phyloP scores from a whole-genome alignment of 2,329 filamentous ascomycete species.

The Lecanicillium sp. region DNA sequence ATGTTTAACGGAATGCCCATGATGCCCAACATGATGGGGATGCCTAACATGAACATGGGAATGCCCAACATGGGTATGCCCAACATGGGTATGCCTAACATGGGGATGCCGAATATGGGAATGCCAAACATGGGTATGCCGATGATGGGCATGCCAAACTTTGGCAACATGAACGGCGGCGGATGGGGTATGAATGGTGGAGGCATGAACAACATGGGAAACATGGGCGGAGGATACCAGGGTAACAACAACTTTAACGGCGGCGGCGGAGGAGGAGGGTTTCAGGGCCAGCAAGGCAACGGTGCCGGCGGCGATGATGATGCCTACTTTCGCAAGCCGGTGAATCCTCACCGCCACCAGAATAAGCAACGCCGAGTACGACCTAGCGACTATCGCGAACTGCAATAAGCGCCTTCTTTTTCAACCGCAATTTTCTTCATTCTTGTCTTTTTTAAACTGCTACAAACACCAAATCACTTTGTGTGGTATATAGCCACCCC shows the following conservation, averaged over 20 bases:
- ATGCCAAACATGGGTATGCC: conserved; percentile 6
- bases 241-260: conserved; percentile 19
- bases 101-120: conserved; percentile 5
- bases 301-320: conserved; percentile 63
- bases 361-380: conserved; percentile 71
- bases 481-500: background rate
- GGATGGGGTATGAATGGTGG: conserved; percentile 11
- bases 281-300: conserved; percentile 10
- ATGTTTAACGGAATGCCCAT: conserved; percentile 14
- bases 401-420: conserved; percentile 35
- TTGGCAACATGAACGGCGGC: conserved; percentile 12
- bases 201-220: conserved; percentile 12
- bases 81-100: conserved; percentile 11
- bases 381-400: conserved; percentile 84
- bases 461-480: background rate
- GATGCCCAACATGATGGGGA: conserved; percentile 14
- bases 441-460: conserved; percentile 1
- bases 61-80: conserved; percentile 7
- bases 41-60: conserved; percentile 11
- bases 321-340: conserved; percentile 90
- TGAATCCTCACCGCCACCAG: conserved; percentile 87
- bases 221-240: conserved; percentile 18
- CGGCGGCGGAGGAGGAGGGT: conserved; percentile 15
- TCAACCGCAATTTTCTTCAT: conserved; percentile 9
- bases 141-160: conserved; percentile 6